Base-by-base conservation (phyloP, 1,284 basidiomycete species). In the Ceratobasidium sp. region DNA sequence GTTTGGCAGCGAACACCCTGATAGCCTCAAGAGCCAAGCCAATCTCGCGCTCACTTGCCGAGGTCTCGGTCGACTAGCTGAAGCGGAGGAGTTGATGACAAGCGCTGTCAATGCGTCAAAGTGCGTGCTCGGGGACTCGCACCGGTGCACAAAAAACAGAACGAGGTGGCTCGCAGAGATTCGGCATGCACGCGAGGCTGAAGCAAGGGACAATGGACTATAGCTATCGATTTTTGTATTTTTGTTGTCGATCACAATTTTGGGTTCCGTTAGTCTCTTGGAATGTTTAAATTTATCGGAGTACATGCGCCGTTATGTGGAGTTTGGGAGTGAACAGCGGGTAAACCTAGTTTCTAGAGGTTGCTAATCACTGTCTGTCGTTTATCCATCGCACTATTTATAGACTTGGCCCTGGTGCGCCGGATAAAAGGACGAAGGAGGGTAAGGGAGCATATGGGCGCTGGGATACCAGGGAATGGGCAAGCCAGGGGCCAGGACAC, bases 1-100 rank as follows among this genome's bases (percentile, higher is more conserved):
- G 11, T 16, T 66, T 3, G 64, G 64, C 29, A 29, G 34, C n/a
- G 29, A 39, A 14, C 64, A 66, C 19, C 46, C 48, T 29, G 48
- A 51, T 29, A 66, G 48, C 5, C 31, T 66, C 6, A 39, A 43
- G 31, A 66, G 46, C 24, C n/a, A 37, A 24, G 48, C 46, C 9
- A 49, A 53, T 24, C 34, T 66, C 11, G 64, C 64, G 24, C 34
- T 39, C 48, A 66, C 64, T 2, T 66, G 29, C 24, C 34, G 24
- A 29, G 34, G 64, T n/a, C 64, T 48, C 3, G 64, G 64, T 27
- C 64, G 34, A 3, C 64, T 66, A 16, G 19, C 48, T 8, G 64
- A 66, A 31, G 64, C 64, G n/a, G 64, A 66, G 49, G 34, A 19
- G 19, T 29, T 53, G 19, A 61, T 61, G 58, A 19, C n/a, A 22